Base-by-base conservation (phyloP, 441 rosid genomes). In the Corymbia calophylla region DNA sequence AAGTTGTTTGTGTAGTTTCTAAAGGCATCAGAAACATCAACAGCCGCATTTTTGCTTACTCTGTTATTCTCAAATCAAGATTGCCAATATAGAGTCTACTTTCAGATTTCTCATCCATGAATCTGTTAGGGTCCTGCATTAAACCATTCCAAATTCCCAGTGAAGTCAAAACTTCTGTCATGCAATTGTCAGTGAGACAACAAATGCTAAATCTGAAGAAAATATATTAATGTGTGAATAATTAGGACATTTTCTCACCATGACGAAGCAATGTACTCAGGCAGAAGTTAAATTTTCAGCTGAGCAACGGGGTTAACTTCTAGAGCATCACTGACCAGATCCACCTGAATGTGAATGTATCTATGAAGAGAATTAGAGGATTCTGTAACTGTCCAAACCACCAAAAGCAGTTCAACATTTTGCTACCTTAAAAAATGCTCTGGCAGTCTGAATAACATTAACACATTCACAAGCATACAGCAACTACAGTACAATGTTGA, bases 31-130 rank as follows among this genome's bases (percentile, higher is more conserved):
- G 84, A 85, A 7, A 35, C 89, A 53, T 39, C 80, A 10, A 88
- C 54, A 39, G 55, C 86, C n/a, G 19, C 80, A 90, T 29, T 49
- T 90, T 12, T 86, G 49, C 98, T 92, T 94, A 96, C 99, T 97
- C 99, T 53, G 98, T 96, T 93, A 96, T 94, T 94, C 97, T 94
- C 87, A 95, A 91, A 91, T 96, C 99, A 49, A 97, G 96, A 91
- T 97, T 97, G 84, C 99, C 99, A 82, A 96, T 73, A 64, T 97
- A 96, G 84, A 97, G 94, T 91, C 98, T 94, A 92, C 94, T 93
- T 90, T 94, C 97, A 56, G 90, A 91, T 92, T 94, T 96, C 90
- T 96, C 99, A 92, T 94, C 98, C 29, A 90, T 64, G 87, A 91
- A 92, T 90, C 91, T 87, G 88, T 66, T 91, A 77, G 91, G 89